Evolutionary conservation across 2,329 filamentous ascomycete species (phyloP), one percentile per base, ranked within the genome.

Genomic region (Eutypa lata): DNA sequence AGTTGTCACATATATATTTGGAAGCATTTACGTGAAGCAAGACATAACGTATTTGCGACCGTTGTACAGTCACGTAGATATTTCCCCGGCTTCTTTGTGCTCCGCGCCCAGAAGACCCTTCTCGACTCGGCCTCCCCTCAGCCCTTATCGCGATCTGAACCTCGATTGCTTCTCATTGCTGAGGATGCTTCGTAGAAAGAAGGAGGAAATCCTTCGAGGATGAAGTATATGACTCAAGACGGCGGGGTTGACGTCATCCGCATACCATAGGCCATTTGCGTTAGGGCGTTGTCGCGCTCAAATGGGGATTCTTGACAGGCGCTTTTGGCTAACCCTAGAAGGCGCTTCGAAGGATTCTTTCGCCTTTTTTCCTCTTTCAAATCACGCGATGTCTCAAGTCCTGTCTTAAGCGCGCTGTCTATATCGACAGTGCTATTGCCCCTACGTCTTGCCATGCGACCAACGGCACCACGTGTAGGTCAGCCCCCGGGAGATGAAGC

Each of bases 361-460:
- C 11, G 13, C 26, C 10, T 31, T n/a, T 24, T 14, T 28, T 10
- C 10, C 10, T n/a, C 16, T 14, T 28, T 16, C 51, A 43, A 55
- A 59, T 47, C 54, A 57, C 53, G 53, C 53, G 55, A 59, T 61
- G 58, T 62, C 58, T 63, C 53, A 61, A 53, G 42, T 49, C 33
- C 48, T 65, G 58, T 64, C 63, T 64, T 55, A 60, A 18, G 37
- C 38, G 28, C 49, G 19, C 6, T 19, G 37, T 38, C 40, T 47
- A 48, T 45, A 43, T 44, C 40, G 48, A 53, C 19, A 24, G 37
- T 44, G 22, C 45, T 13, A 49, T 42, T 48, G 42, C 46, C 33
- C 49, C 40, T 53, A 50, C 40, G 44, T 38, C 47, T 24, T 28
- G 45, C 45, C 53, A 55, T 54, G 45, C 44, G 38, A 47, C 18